These are phyloP conservation scores for Aspergillus latus DNA, from an alignment of 2,329 filamentous ascomycete genomes.

Conservation along the genomic window DNA sequence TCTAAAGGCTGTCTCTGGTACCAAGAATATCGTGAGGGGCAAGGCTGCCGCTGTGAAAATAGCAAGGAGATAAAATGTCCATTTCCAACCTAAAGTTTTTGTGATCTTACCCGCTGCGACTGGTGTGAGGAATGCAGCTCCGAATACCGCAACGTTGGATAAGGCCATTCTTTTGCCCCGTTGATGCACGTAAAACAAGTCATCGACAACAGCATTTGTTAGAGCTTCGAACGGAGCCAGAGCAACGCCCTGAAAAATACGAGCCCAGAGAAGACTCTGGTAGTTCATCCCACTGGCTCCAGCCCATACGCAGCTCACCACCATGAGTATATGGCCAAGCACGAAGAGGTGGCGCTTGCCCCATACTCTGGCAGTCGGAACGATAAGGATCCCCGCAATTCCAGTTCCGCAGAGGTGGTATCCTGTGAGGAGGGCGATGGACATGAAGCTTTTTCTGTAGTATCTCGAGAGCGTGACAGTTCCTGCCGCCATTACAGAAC, in stretches of 20 bases:
- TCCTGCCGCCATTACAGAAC: constrained; percentile 84
- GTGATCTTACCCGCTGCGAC: constrained; percentile 91
- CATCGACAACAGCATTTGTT: constrained; percentile 84
- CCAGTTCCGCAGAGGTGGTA: constrained; percentile 85
- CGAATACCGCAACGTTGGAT: constrained; percentile 68
- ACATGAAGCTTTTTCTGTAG: constrained; percentile 67
- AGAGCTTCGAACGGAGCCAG: constrained; percentile 86
- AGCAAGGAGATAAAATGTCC: constrained; percentile 84
- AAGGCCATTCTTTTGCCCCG: constrained; percentile 86
- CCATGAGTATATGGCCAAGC: constrained; percentile 70
- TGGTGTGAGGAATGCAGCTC: constrained; percentile 74
- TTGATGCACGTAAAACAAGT: constrained; percentile 87
- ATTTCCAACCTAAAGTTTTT: constrained; percentile 71
- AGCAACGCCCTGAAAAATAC: constrained; percentile 82
- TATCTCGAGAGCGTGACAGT: constrained; percentile 72
- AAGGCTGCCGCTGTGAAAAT: constrained; percentile 75
- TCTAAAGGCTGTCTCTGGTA: constrained; percentile 79
- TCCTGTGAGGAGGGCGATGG: constrained; percentile 78
- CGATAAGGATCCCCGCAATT: constrained; percentile 77
- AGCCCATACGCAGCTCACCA: constrained; percentile 75
- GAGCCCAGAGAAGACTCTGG: constrained; percentile 69
- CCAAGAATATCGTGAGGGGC: constrained; percentile 71
- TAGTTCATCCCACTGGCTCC: constrained; percentile 69
- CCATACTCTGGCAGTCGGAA: constrained; percentile 85
- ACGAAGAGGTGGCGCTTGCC: constrained; percentile 89